A percentile compares a stretch with the other conserved stretches of the same genome.
These are phyloP conservation scores for Hemisphaericaspora xylanilytica DNA, from an alignment of 1,139 yeast genomes.

Conservation along the genomic window DNA sequence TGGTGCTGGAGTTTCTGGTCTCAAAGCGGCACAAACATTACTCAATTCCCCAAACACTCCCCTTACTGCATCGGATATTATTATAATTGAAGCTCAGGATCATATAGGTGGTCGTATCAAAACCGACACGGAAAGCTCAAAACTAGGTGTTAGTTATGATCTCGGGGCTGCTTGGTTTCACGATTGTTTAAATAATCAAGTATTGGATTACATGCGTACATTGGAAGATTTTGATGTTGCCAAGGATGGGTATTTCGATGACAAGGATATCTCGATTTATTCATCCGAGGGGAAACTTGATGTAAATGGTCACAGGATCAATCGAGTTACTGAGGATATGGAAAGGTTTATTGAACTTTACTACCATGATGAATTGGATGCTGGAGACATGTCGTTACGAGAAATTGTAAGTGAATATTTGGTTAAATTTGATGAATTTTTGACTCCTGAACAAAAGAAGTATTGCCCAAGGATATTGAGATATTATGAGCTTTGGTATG, in stretches of 20 bases:
- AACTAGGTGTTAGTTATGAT: slow-evolving; percentile 51
- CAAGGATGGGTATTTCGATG: slow-evolving; percentile 49
- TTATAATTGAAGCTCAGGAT: slow-evolving; percentile 51
- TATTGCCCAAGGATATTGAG: slow-evolving; percentile 53
- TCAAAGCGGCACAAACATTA: slow-evolving; percentile 70
- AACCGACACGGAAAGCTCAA: slow-evolving; percentile 31
- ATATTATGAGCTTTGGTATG: slow-evolving; percentile 74
- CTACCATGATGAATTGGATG: slow-evolving; percentile 44
- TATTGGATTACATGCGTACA: slow-evolving; percentile 34
- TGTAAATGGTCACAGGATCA: slow-evolving; percentile 24
- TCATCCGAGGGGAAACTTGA: slow-evolving; percentile 40
- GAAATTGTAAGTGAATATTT: slow-evolving; percentile 49
- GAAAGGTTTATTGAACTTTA: slow-evolving; percentile 57
- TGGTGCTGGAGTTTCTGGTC: slow-evolving; percentile 85
- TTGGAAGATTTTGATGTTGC: slow-evolving; percentile 25
- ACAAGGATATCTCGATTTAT: slow-evolving; percentile 42
- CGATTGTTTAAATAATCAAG: slow-evolving; percentile 62
- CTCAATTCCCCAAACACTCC: slow-evolving; percentile 33
- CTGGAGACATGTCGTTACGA: slow-evolving; percentile 49
- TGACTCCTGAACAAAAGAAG: slow-evolving; percentile 51
- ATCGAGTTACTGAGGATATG: slow-evolving; percentile 53
- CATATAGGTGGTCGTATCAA: slow-evolving; percentile 48
- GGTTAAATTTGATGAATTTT: slow-evolving; percentile 40
- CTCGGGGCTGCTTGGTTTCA: slow-evolving; percentile 92
- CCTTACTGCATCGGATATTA: slow-evolving; percentile 27